These are phyloP conservation scores for Myriosclerotinia duriaeana DNA, from an alignment of 2,329 filamentous ascomycete species.

Conservation along the genomic window DNA sequence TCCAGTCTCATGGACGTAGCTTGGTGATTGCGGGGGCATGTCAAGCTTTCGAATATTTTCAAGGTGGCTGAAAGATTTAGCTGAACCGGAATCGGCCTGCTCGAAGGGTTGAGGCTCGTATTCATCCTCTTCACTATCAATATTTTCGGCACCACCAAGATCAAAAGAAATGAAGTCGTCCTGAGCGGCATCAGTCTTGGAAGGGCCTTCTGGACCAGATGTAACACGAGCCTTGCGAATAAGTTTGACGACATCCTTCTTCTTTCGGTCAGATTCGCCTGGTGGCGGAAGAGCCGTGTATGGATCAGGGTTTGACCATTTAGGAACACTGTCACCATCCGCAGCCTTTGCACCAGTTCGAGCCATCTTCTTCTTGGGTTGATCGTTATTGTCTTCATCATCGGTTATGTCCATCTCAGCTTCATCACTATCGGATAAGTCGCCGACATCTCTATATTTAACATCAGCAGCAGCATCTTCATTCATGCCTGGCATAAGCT, in stretches of 20 bases:
- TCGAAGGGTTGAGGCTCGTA: slow-evolving; percentile 32
- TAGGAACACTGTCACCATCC: slow-evolving; percentile 55
- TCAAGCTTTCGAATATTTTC: slow-evolving; percentile 22
- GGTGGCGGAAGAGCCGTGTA: slow-evolving; percentile 84
- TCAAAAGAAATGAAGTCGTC: slow-evolving; percentile 92
- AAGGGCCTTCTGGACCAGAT: slow-evolving; percentile 47
- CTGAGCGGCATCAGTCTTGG: slow-evolving; percentile 55
- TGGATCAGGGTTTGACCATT: slow-evolving; percentile 95
- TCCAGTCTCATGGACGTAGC: neutral
- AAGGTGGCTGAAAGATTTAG: slow-evolving; percentile 19
- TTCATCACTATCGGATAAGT: slow-evolving; percentile 62
- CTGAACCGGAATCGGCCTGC: neutral
- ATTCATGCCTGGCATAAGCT: slow-evolving; percentile 41
- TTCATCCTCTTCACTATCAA: slow-evolving; percentile 31
- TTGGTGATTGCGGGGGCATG: slow-evolving; percentile 8
- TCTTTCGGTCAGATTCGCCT: slow-evolving; percentile 71
- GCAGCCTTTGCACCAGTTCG: slow-evolving; percentile 43
- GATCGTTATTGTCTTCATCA: slow-evolving; percentile 41
- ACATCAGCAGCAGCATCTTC: slow-evolving; percentile 39
- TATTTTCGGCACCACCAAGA: slow-evolving; percentile 47
- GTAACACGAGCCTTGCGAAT: slow-evolving; percentile 85
- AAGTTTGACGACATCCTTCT: slow-evolving; percentile 82
- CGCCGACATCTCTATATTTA: slow-evolving; percentile 56
- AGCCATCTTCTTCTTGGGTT: slow-evolving; percentile 48
- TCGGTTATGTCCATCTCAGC: slow-evolving; percentile 61